phyloP scores from a whole-genome alignment of 306 rosid genomes.

The Canavalia gladiata region DNA sequence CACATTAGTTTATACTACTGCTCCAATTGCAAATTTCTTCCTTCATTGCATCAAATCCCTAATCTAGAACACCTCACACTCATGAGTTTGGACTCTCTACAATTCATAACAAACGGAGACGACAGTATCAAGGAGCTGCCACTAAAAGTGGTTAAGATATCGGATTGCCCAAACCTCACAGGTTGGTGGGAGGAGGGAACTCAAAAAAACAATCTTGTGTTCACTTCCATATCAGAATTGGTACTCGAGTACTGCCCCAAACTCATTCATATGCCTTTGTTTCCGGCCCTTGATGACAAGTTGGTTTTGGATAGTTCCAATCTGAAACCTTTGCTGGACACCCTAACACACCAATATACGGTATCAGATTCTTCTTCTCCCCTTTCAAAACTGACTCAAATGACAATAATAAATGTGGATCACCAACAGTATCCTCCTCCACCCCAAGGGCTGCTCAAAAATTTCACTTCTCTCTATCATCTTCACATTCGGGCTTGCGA shows the following conservation, averaged over 20 bases:
- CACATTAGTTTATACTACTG: background rate
- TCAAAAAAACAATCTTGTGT: background rate
- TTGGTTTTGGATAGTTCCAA: background rate
- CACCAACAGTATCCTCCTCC: background rate
- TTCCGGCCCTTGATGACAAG: background rate
- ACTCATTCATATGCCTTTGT: background rate
- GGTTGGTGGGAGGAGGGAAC: slow-evolving; percentile 22
- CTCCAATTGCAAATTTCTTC: background rate
- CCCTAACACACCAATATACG: background rate
- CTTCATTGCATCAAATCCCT: background rate
- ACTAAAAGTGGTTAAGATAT: background rate
- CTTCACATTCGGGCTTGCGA: background rate
- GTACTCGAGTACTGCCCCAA: background rate
- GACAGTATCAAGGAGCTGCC: background rate
- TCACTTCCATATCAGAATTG: background rate
- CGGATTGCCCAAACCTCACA: slow-evolving; percentile 26
- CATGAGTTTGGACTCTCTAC: background rate
- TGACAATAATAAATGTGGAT: background rate
- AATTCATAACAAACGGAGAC: background rate
- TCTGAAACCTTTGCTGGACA: background rate
- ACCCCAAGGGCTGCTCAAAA: background rate
- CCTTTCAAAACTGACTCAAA: background rate
- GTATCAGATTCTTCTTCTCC: background rate
- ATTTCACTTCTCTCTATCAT: background rate
- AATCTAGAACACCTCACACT: too few species aligned